These are phyloP conservation scores for Solanum medicagineum DNA, from an alignment of 257 asterid genomes.

Conservation along the genomic window DNA sequence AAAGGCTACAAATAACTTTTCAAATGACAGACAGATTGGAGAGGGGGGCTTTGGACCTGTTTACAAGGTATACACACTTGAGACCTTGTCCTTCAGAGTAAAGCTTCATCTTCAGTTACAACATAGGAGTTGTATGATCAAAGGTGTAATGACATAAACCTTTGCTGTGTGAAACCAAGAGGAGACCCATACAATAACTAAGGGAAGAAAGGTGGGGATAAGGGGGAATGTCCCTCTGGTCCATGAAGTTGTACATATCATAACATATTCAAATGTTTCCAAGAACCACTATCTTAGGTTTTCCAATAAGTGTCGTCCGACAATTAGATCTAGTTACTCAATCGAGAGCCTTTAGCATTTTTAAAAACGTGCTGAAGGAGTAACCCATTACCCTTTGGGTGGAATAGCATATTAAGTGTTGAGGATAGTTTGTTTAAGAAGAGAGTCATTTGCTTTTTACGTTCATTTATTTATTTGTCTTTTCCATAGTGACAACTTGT, in stretches of 20 bases:
- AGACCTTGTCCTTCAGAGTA: background rate
- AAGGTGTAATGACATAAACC: background rate
- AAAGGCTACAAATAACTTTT: slow-evolving; percentile 28
- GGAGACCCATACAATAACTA: background rate
- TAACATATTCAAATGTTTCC: no score
- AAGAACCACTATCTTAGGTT: background rate
- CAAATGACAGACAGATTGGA: slow-evolving; percentile 32
- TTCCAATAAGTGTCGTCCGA: background rate
- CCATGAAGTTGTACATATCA: background rate
- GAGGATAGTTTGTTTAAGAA: background rate
- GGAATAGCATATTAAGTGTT: background rate
- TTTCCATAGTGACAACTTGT: background rate
- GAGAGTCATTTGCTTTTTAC: background rate
- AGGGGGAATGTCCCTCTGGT: background rate
- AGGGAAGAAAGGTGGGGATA: background rate
- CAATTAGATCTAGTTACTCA: background rate
- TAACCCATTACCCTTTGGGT: background rate
- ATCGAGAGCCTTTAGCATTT: background rate
- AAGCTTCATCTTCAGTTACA: background rate
- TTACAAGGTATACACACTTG: slow-evolving; percentile 24
- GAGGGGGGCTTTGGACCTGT: slow-evolving; percentile 58
- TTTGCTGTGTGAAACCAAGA: background rate
- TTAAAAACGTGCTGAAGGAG: background rate
- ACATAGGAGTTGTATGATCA: background rate
- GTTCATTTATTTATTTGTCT: background rate